These are phyloP conservation scores for Brassica juncea DNA, from an alignment of 345 rosid genomes.

Conservation along the genomic window DNA sequence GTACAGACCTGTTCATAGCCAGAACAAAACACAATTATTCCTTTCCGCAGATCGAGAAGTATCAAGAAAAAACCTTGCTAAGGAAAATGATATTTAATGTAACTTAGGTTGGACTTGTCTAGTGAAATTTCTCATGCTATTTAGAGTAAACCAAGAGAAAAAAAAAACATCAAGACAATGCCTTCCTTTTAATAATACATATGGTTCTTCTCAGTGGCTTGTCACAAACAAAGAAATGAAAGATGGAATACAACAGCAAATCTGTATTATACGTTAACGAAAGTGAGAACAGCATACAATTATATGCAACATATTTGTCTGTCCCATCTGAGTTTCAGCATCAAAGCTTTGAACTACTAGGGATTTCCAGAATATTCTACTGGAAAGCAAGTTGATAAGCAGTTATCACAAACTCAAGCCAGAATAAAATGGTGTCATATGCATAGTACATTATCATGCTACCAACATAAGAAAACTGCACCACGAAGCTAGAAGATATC, in stretches of 20 bases:
- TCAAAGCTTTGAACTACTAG: neutral
- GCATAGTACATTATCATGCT: neutral
- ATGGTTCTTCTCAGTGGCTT: neutral
- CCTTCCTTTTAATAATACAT: neutral
- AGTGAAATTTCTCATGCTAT: neutral
- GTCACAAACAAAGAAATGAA: neutral
- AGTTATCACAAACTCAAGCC: neutral
- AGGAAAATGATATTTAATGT: neutral
- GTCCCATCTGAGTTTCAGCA: conserved; percentile 8
- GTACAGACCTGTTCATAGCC: conserved; percentile 81
- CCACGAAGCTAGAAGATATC: neutral
- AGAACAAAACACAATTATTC: conserved; percentile 19
- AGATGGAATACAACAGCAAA: neutral
- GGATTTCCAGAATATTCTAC: neutral
- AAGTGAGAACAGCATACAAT: neutral
- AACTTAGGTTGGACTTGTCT: neutral
- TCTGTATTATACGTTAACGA: neutral
- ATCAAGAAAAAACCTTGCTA: neutral
- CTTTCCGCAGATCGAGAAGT: neutral
- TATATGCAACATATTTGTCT: neutral
- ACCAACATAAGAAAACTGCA: neutral
- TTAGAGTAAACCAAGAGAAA: neutral
- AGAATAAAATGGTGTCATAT: neutral
- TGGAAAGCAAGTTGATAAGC: neutral
- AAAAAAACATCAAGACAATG: neutral